Base-by-base conservation (phyloP, 441 rosid species). In the Bruguiera hainesii region DNA sequence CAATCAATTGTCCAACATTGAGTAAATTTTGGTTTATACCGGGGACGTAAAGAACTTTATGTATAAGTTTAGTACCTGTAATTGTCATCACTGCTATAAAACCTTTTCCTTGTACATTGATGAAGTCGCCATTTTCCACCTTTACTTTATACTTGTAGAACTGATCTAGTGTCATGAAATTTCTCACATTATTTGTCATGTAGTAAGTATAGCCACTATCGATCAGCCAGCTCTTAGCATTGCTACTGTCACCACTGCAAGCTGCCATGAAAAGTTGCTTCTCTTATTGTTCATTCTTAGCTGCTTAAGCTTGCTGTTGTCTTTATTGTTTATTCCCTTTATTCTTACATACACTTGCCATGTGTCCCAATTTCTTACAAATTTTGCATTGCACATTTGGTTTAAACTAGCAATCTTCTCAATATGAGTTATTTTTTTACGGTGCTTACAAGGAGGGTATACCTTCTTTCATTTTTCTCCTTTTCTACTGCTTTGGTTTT, bases 281-380 rank as follows among this genome's bases (percentile, higher is more conserved):
- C 31, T 67, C 66, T 7, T 50, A 42, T 15, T 37, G 23, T 15
- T 71, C 19, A 51, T 46, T 25, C 1, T 50, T 28, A 9, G 20
- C 25, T 1, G 50, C 67, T 2, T 67, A 62, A 19, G 56, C 71
- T 26, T 68, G 49, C 5, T 33, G 31, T n/a, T n/a, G 5, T 6
- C 53, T 18, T 15, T 10, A 31, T 0, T 8, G 5, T 19, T 63
- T 0, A 48, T 51, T 66, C 63, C 33, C 5, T 30, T 18, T 56
- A 30, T 11, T 25, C 35, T 48, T 62, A 50, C 67, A 73, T 10
- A 73, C 66, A 13, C 39, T 52, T 0, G 28, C 63, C 1, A 56
- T 55, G 7, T 73, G 77, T 6, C 80, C 51, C 7, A 56, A 18
- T 29, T 69, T 62, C 26, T 70, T 59, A 51, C 67, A 74, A n/a